Evolutionary conservation across 176 grass and related monocot species (phyloP).

Genomic region (Microstegium vimineum): DNA sequence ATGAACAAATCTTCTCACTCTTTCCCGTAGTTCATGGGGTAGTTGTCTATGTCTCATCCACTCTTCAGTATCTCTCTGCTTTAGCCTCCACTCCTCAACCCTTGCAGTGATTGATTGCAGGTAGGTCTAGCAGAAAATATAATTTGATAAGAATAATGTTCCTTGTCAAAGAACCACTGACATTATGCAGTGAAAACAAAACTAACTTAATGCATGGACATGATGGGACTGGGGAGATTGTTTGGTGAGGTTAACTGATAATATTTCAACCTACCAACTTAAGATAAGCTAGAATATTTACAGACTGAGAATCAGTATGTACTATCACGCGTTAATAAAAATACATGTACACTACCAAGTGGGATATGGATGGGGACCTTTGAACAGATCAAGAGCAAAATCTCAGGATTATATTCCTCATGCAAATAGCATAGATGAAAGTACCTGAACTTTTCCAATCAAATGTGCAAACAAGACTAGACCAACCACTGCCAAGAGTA

Average conservation of each 20-base stretch:
- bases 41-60: slow-evolving; percentile 97
- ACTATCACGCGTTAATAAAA: neutral
- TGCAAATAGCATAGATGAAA: slow-evolving; percentile 1
- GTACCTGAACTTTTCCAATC: slow-evolving; percentile 98
- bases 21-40: slow-evolving; percentile 55
- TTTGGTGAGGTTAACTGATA: neutral
- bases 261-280: neutral
- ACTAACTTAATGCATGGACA: neutral
- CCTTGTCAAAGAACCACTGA: neutral
- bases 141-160: slow-evolving; percentile 10
- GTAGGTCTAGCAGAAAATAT: slow-evolving; percentile 64
- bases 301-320: neutral
- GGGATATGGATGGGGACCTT: neutral
- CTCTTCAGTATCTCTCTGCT: slow-evolving; percentile 87
- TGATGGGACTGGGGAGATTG: neutral
- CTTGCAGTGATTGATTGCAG: slow-evolving; percentile 93
- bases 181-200: neutral
- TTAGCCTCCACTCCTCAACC: slow-evolving; percentile 96
- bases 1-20: slow-evolving; percentile 83
- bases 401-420: neutral
- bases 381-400: neutral
- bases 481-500: slow-evolving; percentile 78
- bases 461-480: slow-evolving; percentile 91
- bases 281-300: neutral
- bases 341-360: neutral